Conservation (phyloP, 108 stramenopile genomes). For the Cyclotella atomus region DNA sequence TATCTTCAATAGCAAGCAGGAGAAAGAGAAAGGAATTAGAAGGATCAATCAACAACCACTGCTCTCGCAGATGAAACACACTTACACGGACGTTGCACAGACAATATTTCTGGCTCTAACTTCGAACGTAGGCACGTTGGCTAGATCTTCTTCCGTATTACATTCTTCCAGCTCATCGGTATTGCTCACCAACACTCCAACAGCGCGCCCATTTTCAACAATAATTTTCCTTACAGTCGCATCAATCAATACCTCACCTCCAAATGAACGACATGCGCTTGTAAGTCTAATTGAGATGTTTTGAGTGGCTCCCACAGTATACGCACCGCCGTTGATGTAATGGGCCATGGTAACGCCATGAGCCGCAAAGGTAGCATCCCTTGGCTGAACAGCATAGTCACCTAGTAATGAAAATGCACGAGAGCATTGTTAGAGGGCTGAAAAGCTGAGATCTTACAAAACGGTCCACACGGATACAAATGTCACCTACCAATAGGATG, state of each 20-base stretch:
- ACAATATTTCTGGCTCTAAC: conserved; percentile 50
- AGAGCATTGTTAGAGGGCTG: no score
- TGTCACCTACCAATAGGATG: conserved; percentile 75
- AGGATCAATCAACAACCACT: neutral
- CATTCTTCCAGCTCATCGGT: conserved; percentile 57
- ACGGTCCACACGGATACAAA: no score
- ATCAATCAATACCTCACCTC: conserved; percentile 47
- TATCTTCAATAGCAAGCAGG: conserved; percentile 4
- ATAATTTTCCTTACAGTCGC: conserved; percentile 44
- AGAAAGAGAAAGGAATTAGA: no score
- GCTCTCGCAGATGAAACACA: neutral
- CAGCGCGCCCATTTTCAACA: conserved; percentile 43
- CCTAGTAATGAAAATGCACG: no score
- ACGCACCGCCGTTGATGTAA: conserved; percentile 43
- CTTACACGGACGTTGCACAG: conserved; percentile 45
- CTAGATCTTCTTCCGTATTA: conserved; percentile 29
- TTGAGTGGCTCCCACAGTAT: conserved; percentile 52
- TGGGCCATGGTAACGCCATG: conserved; percentile 42
- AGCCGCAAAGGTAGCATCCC: conserved; percentile 41
- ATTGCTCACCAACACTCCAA: conserved; percentile 48
- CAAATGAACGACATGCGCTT: conserved; percentile 33
- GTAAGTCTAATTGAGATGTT: conserved; percentile 43
- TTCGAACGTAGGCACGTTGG: conserved; percentile 27
- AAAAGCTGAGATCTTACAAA: no score
- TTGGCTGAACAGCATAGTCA: conserved; percentile 52